phyloP scores from a whole-genome alignment of 2,329 filamentous ascomycete species.

The Ceratocystis smalleyi region DNA sequence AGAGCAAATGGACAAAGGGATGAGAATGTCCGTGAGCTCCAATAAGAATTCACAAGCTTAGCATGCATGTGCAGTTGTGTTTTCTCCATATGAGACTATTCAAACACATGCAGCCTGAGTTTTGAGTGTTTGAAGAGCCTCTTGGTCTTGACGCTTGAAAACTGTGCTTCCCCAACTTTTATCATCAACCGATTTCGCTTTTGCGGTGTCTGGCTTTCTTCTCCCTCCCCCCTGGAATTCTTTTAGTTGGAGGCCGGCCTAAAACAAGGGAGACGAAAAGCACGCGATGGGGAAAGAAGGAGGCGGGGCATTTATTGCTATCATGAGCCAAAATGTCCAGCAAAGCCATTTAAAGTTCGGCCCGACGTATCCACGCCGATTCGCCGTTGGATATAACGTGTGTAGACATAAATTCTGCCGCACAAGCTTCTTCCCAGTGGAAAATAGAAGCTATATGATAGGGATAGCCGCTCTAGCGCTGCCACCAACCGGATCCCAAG shows the following conservation, averaged over 20 bases:
- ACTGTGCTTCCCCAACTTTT: background rate
- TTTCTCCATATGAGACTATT: background rate
- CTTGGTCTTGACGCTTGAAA: background rate
- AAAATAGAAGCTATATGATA: background rate
- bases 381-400: background rate
- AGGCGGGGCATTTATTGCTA: background rate
- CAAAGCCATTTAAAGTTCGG: background rate
- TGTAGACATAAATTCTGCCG: background rate
- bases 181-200: background rate
- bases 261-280: background rate
- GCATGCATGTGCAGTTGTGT: background rate
- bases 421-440: background rate
- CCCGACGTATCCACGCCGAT: constrained; percentile 3
- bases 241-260: background rate
- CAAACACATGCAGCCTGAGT: background rate
- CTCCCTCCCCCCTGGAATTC: background rate
- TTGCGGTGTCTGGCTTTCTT: background rate
- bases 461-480: background rate
- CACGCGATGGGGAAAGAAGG: background rate
- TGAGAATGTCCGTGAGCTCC: background rate
- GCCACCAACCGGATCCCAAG: background rate
- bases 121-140: background rate
- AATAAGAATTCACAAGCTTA: background rate
- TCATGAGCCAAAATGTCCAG: background rate
- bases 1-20: background rate